phyloP scores from a whole-genome alignment of 768 basidiomycete genomes.

The Tricholomella constricta region DNA sequence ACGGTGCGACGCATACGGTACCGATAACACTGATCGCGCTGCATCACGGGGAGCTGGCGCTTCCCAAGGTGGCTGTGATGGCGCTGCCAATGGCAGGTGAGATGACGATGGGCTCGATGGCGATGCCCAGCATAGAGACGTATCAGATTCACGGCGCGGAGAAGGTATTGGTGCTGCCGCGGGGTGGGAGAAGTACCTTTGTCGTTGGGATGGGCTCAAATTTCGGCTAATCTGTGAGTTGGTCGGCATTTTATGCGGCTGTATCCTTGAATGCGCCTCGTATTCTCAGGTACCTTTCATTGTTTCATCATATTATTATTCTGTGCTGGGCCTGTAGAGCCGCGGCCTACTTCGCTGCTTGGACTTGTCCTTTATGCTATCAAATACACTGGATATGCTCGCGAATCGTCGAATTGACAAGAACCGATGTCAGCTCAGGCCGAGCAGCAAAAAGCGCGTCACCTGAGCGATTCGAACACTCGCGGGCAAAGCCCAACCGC shows the following conservation, averaged over 20 bases:
- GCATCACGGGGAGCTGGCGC: conserved; percentile 75
- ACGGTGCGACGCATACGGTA: conserved; percentile 57
- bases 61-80: conserved; percentile 73
- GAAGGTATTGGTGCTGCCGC: conserved; percentile 77
- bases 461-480: conserved; percentile 59
- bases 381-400: too few relatives aligned
- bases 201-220: conserved; percentile 70
- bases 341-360: too few relatives aligned
- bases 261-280: neutral
- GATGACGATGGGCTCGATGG: conserved; percentile 57
- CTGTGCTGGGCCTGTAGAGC: too few relatives aligned
- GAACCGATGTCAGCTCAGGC: too few relatives aligned
- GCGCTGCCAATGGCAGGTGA: conserved; percentile 57
- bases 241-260: neutral
- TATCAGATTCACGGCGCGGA: conserved; percentile 87
- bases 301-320: too few relatives aligned
- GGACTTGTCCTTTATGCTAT: too few relatives aligned
- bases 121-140: conserved; percentile 70
- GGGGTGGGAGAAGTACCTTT: conserved; percentile 81
- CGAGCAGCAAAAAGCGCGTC: conserved; percentile 35
- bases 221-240: conserved; percentile 3
- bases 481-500: conserved; percentile 55
- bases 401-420: too few relatives aligned
- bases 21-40: conserved; percentile 84
- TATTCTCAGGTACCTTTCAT: too few relatives aligned